Percentiles rank a stretch among this genome's conserved stretches.
These are phyloP conservation scores for Lepraria neglecta DNA, from an alignment of 495 filamentous ascomycete species.

Conservation along the genomic window DNA sequence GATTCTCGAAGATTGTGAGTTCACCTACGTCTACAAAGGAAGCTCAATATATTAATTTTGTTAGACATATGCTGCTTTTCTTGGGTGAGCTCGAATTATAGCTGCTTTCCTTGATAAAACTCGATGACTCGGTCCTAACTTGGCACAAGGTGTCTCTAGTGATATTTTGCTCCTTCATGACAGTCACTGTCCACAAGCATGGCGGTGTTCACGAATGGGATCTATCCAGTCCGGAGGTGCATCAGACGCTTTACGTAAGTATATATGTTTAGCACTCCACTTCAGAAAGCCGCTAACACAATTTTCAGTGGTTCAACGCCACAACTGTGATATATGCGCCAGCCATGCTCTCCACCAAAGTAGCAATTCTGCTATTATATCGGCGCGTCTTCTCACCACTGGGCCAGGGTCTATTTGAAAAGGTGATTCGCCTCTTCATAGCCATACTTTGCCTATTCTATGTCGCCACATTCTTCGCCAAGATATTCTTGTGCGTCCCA, in stretches of 20 bases:
- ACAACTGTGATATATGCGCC: constrained; percentile 36
- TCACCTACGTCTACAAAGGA: neutral
- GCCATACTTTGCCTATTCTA: constrained; percentile 33
- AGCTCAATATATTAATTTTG: neutral
- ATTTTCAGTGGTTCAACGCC: constrained; percentile 33
- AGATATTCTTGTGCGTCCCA: constrained; percentile 35
- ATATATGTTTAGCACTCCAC: constrained; percentile 1
- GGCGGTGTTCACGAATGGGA: constrained; percentile 36
- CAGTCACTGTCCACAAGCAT: constrained; percentile 21
- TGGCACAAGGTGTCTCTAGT: constrained; percentile 16
- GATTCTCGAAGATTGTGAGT: constrained; percentile 33
- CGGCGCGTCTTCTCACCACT: constrained; percentile 36
- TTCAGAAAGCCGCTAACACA: constrained; percentile 11
- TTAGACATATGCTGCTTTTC: constrained; percentile 19
- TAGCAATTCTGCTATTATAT: constrained; percentile 39
- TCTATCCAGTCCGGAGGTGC: constrained; percentile 26
- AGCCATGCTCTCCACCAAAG: constrained; percentile 36
- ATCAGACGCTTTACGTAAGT: constrained; percentile 27
- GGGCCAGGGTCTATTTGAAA: constrained; percentile 29
- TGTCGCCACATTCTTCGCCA: constrained; percentile 31
- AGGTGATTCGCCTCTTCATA: constrained; percentile 33
- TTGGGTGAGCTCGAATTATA: constrained; percentile 16
- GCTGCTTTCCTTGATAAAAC: neutral
- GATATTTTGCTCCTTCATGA: constrained; percentile 18
- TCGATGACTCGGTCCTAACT: neutral